A percentile compares a stretch with the other conserved stretches of the same genome.
phyloP scores from a whole-genome alignment of 2,329 filamentous ascomycete species.

The Pseudogymnoascus sp. region DNA sequence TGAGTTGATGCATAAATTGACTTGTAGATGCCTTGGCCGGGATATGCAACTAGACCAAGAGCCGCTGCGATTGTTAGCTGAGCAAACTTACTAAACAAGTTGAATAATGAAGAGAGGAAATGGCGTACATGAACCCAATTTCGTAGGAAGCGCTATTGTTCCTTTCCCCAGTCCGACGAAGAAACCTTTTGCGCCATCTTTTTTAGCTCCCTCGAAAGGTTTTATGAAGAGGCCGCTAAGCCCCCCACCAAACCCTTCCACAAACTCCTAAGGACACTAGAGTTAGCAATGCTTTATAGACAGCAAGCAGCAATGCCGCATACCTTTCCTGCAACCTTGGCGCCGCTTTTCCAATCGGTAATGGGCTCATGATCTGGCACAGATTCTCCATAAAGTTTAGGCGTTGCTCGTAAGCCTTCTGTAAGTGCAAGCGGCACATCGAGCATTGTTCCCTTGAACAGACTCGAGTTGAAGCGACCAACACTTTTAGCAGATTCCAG shows the following conservation, averaged over 20 bases:
- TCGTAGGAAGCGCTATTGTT: slow-evolving; percentile 10
- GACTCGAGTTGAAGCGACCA: slow-evolving; percentile 34
- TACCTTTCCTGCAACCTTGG: slow-evolving; percentile 64
- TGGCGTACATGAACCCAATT: slow-evolving; percentile 9
- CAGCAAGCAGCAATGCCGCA: neutral
- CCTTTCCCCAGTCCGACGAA: slow-evolving; percentile 16
- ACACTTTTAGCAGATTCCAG: neutral
- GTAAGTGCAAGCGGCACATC: slow-evolving; percentile 42
- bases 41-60: slow-evolving; percentile 16
- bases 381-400: slow-evolving; percentile 61
- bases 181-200: slow-evolving; percentile 14
- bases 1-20: neutral
- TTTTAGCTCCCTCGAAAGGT: slow-evolving; percentile 14
- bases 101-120: no score
- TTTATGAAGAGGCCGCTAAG: slow-evolving; percentile 15
- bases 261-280: neutral
- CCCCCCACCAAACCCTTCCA: slow-evolving; percentile 14
- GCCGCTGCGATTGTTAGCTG: slow-evolving; percentile 31
- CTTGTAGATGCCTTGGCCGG: slow-evolving; percentile 16
- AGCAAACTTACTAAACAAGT: neutral
- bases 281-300: neutral
- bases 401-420: slow-evolving; percentile 47
- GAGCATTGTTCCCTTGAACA: slow-evolving; percentile 34
- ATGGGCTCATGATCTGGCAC: slow-evolving; percentile 71
- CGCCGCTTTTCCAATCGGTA: slow-evolving; percentile 63